phyloP scores from a whole-genome alignment of 805 yeast species.

The Teunomyces funiuensis region DNA sequence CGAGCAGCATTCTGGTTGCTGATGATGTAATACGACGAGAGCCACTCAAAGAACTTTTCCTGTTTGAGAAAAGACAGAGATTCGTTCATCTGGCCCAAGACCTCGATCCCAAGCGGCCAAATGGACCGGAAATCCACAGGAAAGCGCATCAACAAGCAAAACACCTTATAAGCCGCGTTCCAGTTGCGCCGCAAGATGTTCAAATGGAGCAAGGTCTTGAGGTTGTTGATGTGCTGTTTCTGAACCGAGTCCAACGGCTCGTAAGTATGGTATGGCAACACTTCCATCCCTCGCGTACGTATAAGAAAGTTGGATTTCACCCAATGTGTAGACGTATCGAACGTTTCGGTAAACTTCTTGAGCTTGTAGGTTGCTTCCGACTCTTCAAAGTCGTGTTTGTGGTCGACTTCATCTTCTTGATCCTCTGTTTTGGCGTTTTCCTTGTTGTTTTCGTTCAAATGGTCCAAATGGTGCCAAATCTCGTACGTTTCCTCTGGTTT shows the following conservation, averaged over 20 bases:
- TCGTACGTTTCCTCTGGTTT: constrained; percentile 36
- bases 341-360: constrained; percentile 11
- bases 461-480: constrained; percentile 26
- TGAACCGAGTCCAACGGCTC: constrained; percentile 7
- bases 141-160: constrained; percentile 48
- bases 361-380: constrained; percentile 6
- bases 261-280: constrained; percentile 11
- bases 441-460: constrained; percentile 14
- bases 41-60: constrained; percentile 39
- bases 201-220: constrained; percentile 49
- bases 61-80: constrained; percentile 18
- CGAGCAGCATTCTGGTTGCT: constrained; percentile 11
- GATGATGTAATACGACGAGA: constrained; percentile 27
- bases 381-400: constrained; percentile 6
- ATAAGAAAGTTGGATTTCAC: constrained; percentile 21
- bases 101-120: constrained; percentile 67
- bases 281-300: constrained; percentile 19
- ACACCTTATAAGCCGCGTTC: constrained; percentile 54
- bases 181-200: constrained; percentile 51
- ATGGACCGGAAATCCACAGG: constrained; percentile 55
- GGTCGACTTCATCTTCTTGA: constrained; percentile 8
- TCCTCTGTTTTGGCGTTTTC: constrained; percentile 2
- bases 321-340: constrained; percentile 20
- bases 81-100: too few relatives aligned
- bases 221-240: constrained; percentile 30